Base-by-base conservation (phyloP, 2,329 filamentous ascomycete genomes). In the Fusarium marasasianum region DNA sequence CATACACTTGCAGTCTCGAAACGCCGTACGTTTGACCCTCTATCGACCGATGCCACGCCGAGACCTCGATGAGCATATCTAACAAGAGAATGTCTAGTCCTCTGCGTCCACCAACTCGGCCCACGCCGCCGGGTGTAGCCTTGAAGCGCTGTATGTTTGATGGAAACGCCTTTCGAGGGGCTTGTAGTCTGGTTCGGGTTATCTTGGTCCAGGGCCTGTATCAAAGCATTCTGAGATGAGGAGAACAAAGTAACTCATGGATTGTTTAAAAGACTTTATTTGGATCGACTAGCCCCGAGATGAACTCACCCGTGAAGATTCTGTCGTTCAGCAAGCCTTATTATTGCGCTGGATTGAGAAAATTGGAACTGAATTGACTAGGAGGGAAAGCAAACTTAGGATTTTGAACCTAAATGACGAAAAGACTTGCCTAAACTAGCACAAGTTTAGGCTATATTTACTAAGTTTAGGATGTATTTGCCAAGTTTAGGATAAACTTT, bases 231-330 rank as follows among this genome's bases (percentile, higher is more conserved):
- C 15, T 13, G 6, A 12, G 8, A 12, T 45, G 8, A 26, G 43
- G 17, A 26, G n/a, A 45, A 24, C 17, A 18, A 20, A 13, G 15
- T 44, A 5, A 44, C 7, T 44, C 6, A 5, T 10, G 44, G 15
- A 29, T 29, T 47, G 18, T 15, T 22, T 6, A 11, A 47, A 29
- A 29, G 6, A 11, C 18, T 22, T 20, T 6, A 8, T 15, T 29
- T 14, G 5, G 24, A 14, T 47, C 26, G 29, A 10, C 26, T 26
- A 22, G 18, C 9, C 8, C 3, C 13, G 14, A 6, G 13, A 29
- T 15, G 6, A 10, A 29, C 5, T 26, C 3, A 0, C 24, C 8
- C 18, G 8, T 15, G 12, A 15, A 29, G 8, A 11, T 11, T 47
- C 24, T 29, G 24, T 15, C 5, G 18, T 11, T 20, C 18, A 29